phyloP scores from a whole-genome alignment of 2,329 filamentous ascomycete genomes.

The Periconia sp. region DNA sequence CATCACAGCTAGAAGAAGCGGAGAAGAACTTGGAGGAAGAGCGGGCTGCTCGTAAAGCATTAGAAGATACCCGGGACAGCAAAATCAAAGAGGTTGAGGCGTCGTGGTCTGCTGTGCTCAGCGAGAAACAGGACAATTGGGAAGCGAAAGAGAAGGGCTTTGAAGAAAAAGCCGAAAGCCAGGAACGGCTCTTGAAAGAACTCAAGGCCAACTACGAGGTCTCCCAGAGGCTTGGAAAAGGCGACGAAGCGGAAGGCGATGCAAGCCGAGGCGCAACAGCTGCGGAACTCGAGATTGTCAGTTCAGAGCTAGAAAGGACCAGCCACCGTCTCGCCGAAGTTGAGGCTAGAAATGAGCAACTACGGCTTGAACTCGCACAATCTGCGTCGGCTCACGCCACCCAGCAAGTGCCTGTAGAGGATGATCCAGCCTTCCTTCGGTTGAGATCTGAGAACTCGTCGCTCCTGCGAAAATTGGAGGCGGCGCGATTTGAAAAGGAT shows the following conservation, averaged over 20 bases:
- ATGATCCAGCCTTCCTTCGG: constrained; percentile 87
- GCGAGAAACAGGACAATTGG: constrained; percentile 97
- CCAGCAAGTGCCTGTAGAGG: constrained; percentile 73
- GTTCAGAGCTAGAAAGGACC: constrained; percentile 88
- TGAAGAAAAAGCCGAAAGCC: constrained; percentile 92
- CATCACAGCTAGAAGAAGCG: constrained; percentile 79
- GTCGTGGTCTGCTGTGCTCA: constrained; percentile 87
- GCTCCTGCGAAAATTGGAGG: constrained; percentile 85
- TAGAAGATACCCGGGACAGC: constrained; percentile 77
- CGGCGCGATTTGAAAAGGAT: constrained; percentile 82
- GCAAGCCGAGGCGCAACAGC: constrained; percentile 71
- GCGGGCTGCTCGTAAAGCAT: constrained; percentile 70
- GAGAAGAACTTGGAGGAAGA: constrained; percentile 83
- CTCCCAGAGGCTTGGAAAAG: constrained; percentile 82
- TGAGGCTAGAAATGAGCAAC: constrained; percentile 91
- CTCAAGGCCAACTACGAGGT: constrained; percentile 98
- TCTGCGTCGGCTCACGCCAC: constrained; percentile 72
- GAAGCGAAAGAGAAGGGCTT: constrained; percentile 87
- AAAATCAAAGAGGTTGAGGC: constrained; percentile 88
- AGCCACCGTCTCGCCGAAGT: constrained; percentile 86
- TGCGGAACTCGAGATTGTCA: constrained; percentile 92
- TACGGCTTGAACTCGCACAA: constrained; percentile 89
- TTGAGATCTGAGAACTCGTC: constrained; percentile 93
- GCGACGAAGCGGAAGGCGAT: constrained; percentile 67
- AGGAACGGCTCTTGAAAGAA: constrained; percentile 90